phyloP scores from a whole-genome alignment of 2,329 filamentous ascomycete species.

The Penicillium hesseltinei region DNA sequence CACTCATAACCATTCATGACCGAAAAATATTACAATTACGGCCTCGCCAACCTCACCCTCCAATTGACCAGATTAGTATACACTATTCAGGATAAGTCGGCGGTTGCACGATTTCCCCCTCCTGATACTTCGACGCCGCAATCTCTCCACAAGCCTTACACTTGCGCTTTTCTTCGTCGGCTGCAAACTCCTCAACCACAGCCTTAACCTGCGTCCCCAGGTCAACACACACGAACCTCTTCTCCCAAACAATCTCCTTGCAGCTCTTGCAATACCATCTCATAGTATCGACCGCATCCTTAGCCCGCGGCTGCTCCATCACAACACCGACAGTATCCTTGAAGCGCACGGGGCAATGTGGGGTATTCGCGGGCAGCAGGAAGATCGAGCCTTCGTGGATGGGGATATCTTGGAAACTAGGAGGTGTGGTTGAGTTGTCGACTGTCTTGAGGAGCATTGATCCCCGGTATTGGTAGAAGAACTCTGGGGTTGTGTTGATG shows the following conservation, averaged over 20 bases:
- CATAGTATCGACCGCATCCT: constrained; percentile 70
- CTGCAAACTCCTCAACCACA: constrained; percentile 79
- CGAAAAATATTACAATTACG: neutral
- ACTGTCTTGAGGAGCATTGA: constrained; percentile 93
- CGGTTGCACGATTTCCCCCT: constrained; percentile 46
- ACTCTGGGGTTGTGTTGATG: constrained; percentile 93
- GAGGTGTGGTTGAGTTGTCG: constrained; percentile 56
- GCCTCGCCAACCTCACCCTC: neutral
- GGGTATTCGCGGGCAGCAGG: constrained; percentile 87
- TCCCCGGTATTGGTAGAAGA: constrained; percentile 96
- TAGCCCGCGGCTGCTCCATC: constrained; percentile 77
- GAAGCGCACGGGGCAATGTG: constrained; percentile 93
- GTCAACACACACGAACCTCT: constrained; percentile 82
- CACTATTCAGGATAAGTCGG: constrained; percentile 37
- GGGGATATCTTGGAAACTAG: constrained; percentile 74
- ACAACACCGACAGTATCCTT: constrained; percentile 92
- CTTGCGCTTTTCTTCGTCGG: constrained; percentile 65
- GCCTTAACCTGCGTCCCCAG: constrained; percentile 92
- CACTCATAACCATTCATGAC: constrained; percentile 4
- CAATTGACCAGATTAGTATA: neutral
- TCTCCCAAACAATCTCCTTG: constrained; percentile 74
- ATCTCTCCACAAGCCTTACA: constrained; percentile 75
- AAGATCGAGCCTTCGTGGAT: constrained; percentile 95
- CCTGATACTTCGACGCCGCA: constrained; percentile 55
- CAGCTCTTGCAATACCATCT: constrained; percentile 86